phyloP scores from a whole-genome alignment of 2,329 filamentous ascomycete genomes.

The Xylariaceae sp. region DNA sequence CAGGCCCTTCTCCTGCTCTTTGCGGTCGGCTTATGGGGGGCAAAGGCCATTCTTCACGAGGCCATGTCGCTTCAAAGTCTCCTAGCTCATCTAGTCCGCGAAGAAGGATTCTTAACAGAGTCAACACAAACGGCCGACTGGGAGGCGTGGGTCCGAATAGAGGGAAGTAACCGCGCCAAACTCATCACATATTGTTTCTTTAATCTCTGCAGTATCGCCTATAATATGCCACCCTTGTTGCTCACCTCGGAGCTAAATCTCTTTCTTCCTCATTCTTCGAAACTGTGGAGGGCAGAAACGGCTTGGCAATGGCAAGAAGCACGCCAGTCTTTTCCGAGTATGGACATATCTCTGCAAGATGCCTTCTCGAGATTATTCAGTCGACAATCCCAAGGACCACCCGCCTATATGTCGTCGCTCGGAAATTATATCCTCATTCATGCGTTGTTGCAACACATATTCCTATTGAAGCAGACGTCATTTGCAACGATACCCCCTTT shows the following conservation, averaged over 20 bases:
- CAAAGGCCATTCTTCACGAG: constrained; percentile 62
- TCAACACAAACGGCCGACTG: constrained; percentile 55
- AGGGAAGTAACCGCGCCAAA: constrained; percentile 60
- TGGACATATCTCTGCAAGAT: constrained; percentile 59
- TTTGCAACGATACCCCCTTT: constrained; percentile 53
- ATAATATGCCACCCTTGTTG: constrained; percentile 60
- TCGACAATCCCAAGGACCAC: constrained; percentile 51
- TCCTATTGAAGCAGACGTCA: constrained; percentile 66
- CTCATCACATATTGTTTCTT: constrained; percentile 65
- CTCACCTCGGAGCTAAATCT: constrained; percentile 63
- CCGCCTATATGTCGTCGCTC: constrained; percentile 57
- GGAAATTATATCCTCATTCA: constrained; percentile 75
- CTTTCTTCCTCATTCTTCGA: constrained; percentile 55
- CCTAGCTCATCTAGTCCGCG: constrained; percentile 59
- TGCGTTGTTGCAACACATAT: constrained; percentile 72
- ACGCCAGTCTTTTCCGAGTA: constrained; percentile 52
- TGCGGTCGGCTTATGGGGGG: constrained; percentile 63
- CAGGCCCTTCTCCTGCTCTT: constrained; percentile 65
- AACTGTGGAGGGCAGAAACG: constrained; percentile 60
- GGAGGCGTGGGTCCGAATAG: constrained; percentile 62
- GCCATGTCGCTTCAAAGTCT: constrained; percentile 62
- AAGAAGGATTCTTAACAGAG: constrained; percentile 57
- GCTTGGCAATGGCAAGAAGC: constrained; percentile 64
- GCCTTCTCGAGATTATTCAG: constrained; percentile 59
- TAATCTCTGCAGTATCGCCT: constrained; percentile 64